Evolutionary conservation across 768 basidiomycete genomes (phyloP).

Genomic region (Auriscalpium orientale): DNA sequence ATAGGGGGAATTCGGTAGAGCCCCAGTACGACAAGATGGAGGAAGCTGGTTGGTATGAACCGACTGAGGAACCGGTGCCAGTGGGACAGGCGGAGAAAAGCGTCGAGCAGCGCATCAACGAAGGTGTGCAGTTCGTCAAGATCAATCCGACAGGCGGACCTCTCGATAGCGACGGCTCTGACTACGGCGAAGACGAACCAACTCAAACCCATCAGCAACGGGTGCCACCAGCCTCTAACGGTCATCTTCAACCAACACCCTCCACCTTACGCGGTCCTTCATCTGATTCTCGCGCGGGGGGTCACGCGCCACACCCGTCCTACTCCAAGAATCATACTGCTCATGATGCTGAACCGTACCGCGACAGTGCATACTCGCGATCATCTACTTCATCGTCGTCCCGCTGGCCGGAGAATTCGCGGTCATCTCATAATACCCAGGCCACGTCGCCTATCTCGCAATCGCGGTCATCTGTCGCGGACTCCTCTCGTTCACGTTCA

Average conservation of each 20-base stretch:
- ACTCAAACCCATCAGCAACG: background rate
- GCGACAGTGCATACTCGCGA: constrained; percentile 23
- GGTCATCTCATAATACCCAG: constrained; percentile 2
- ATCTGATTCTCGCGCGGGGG: background rate
- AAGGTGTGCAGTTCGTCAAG: constrained; percentile 24
- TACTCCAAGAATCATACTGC: background rate
- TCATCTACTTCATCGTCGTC: constrained; percentile 20
- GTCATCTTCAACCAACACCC: constrained; percentile 17
- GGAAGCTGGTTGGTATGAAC: constrained; percentile 30
- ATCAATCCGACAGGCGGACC: constrained; percentile 39
- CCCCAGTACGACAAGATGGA: constrained; percentile 54
- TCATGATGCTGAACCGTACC: constrained; percentile 11
- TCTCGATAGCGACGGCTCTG: constrained; percentile 53
- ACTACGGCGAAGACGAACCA: constrained; percentile 30
- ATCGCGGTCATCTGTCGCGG: constrained; percentile 34
- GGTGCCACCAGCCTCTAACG: constrained; percentile 9
- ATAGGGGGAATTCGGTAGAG: constrained; percentile 63
- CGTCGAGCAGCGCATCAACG: constrained; percentile 28
- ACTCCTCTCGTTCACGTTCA: constrained; percentile 32
- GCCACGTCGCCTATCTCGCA: constrained; percentile 4
- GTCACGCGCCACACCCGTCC: constrained; percentile 1
- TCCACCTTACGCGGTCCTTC: constrained; percentile 1
- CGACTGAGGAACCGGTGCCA: constrained; percentile 13
- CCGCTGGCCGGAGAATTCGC: constrained; percentile 6
- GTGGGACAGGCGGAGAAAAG: constrained; percentile 27